A percentile compares a stretch with the other conserved stretches of the same genome.
phyloP scores from a whole-genome alignment of 163 green algal genomes.

The Trebouxiophyceae sp. region DNA sequence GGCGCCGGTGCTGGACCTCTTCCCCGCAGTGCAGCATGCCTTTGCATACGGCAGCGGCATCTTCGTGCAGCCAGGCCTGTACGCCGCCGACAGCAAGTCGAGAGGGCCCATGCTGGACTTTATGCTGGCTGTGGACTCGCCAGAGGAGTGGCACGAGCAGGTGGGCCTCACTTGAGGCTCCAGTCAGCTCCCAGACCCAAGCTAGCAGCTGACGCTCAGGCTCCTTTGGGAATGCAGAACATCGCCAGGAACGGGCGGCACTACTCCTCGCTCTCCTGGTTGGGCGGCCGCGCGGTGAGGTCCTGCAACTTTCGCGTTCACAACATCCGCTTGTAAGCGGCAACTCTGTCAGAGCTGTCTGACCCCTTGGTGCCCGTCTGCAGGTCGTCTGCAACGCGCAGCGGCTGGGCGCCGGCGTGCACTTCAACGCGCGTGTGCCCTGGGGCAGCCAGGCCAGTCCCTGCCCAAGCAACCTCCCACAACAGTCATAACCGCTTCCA shows the following conservation, averaged over 20 bases:
- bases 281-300: conserved; percentile 40
- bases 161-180: conserved; percentile 13
- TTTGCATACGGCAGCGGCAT: conserved; percentile 86
- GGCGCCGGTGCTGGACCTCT: conserved; percentile 35
- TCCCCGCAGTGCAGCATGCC: conserved; percentile 59
- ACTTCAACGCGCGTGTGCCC: conserved; percentile 77
- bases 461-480: not conserved
- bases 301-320: too few relatives aligned
- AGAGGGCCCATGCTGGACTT: conserved; percentile 73
- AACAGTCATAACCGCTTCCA: not conserved
- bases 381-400: conserved; percentile 41
- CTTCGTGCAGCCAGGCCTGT: conserved; percentile 69
- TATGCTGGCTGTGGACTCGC: conserved; percentile 70
- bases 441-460: conserved; percentile 14
- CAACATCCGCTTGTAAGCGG: not conserved
- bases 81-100: conserved; percentile 14
- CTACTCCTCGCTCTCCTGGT: conserved; percentile 50
- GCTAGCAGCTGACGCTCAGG: not conserved
- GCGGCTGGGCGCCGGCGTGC: conserved; percentile 57
- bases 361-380: not conserved
- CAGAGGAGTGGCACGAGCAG: conserved; percentile 63
- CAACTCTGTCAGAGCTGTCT: not conserved
- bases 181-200: not conserved
- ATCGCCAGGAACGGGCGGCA: conserved; percentile 46
- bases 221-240: conserved; percentile 44